Conservation (phyloP, 2,329 filamentous ascomycete genomes). For the Thielaviopsis cerberus region DNA sequence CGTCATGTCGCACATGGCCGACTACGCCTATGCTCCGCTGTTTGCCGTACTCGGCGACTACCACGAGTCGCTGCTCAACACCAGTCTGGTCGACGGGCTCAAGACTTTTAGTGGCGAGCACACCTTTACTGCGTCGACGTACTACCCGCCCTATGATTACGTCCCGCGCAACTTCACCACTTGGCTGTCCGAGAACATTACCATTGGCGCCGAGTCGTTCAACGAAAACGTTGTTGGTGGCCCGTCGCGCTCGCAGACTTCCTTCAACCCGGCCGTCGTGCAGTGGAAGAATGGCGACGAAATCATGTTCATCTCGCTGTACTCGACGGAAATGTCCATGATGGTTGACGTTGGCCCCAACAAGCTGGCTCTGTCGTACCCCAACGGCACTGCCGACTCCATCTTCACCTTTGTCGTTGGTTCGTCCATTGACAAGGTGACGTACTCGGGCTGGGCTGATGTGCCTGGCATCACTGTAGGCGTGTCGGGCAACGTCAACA, state of each 20-base stretch:
- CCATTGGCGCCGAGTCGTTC: constrained; percentile 41
- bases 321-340: constrained; percentile 23
- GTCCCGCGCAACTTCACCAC: constrained; percentile 38
- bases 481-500: constrained; percentile 26
- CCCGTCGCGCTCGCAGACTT: constrained; percentile 27
- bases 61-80: constrained; percentile 29
- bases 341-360: constrained; percentile 24
- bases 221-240: constrained; percentile 38
- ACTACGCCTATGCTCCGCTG: constrained; percentile 39
- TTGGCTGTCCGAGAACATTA: constrained; percentile 37
- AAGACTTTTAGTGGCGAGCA: constrained; percentile 33
- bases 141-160: constrained; percentile 39
- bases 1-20: constrained; percentile 38
- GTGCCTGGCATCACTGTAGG: constrained; percentile 28
- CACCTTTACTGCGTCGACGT: constrained; percentile 31
- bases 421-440: constrained; percentile 25
- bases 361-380: constrained; percentile 33
- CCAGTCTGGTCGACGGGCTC: constrained; percentile 23
- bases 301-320: constrained; percentile 19
- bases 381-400: constrained; percentile 28
- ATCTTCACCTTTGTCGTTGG: constrained; percentile 33
- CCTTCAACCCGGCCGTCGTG: constrained; percentile 40
- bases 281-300: constrained; percentile 34
- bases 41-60: constrained; percentile 34
- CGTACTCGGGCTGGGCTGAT: constrained; percentile 28